phyloP scores from a whole-genome alignment of 805 yeast genomes.

The Huiozyma sinensis region DNA sequence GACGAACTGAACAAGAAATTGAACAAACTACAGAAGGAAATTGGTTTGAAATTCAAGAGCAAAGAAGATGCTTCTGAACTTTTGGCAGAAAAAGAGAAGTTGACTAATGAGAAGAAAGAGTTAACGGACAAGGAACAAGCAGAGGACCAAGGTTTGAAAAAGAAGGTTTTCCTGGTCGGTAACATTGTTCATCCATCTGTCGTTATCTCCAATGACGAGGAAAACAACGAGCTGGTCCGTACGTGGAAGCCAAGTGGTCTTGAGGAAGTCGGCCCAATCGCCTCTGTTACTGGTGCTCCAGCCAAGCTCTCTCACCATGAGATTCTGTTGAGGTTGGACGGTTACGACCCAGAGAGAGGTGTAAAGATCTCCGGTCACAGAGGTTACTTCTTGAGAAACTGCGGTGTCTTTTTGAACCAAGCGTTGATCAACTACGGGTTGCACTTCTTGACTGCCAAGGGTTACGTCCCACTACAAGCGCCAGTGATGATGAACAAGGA shows the following conservation, averaged over 20 bases:
- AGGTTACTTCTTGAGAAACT: slow-evolving; percentile 90
- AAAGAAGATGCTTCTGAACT: slow-evolving; percentile 90
- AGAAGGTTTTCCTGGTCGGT: slow-evolving; percentile 83
- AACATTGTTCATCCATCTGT: slow-evolving; percentile 91
- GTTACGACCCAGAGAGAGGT: slow-evolving; percentile 98
- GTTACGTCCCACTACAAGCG: slow-evolving; percentile 87
- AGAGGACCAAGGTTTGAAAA: slow-evolving; percentile 64
- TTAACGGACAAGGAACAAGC: slow-evolving; percentile 61
- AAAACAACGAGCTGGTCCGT: slow-evolving; percentile 75
- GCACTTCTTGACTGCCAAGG: slow-evolving; percentile 64
- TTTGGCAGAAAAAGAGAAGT: slow-evolving; percentile 66
- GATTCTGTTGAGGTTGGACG: slow-evolving; percentile 85
- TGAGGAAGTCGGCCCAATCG: slow-evolving; percentile 47
- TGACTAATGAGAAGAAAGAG: slow-evolving; percentile 58
- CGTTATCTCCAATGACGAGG: slow-evolving; percentile 81
- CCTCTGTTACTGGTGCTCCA: slow-evolving; percentile 66
- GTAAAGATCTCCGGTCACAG: slow-evolving; percentile 96
- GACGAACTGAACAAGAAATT: slow-evolving; percentile 83
- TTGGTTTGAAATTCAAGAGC: slow-evolving; percentile 84
- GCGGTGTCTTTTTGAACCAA: slow-evolving; percentile 95
- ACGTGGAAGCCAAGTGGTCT: slow-evolving; percentile 77
- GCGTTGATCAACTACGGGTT: slow-evolving; percentile 96
- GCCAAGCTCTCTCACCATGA: slow-evolving; percentile 91
- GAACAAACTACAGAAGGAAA: slow-evolving; percentile 85
- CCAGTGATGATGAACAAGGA: slow-evolving; percentile 99